Evolutionary conservation across 495 filamentous ascomycete genomes (phyloP).

Genomic region (Acidomyces sp.): DNA sequence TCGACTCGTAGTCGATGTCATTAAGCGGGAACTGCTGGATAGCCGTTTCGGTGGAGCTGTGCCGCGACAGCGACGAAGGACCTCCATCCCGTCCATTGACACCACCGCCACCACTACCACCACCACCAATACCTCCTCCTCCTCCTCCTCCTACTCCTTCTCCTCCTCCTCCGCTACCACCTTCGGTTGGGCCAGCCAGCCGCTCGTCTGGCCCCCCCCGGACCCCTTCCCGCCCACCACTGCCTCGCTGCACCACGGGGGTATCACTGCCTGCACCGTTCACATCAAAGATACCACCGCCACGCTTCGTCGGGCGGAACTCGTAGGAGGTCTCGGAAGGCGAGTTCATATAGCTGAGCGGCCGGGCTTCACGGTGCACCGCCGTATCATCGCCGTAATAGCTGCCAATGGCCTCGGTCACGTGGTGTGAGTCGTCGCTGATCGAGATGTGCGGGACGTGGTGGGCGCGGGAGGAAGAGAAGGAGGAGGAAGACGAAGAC

Average conservation of each 20-base stretch:
- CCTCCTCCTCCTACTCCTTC: slow-evolving; percentile 16
- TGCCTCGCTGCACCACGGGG: too few relatives aligned
- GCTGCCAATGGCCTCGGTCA: slow-evolving; percentile 92
- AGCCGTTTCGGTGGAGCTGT: slow-evolving; percentile 51
- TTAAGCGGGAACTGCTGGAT: slow-evolving; percentile 70
- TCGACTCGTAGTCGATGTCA: slow-evolving; percentile 82
- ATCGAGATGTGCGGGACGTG: slow-evolving; percentile 57
- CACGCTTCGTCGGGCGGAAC: slow-evolving; percentile 21
- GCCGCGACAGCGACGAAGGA: slow-evolving; percentile 37
- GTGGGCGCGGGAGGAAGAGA: too few relatives aligned
- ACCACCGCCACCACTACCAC: neutral
- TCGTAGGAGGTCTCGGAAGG: slow-evolving; percentile 29
- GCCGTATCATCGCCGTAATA: slow-evolving; percentile 68
- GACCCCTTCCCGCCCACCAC: slow-evolving; percentile 16
- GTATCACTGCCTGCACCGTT: neutral
- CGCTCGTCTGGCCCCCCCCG: slow-evolving; percentile 20
- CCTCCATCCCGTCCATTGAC: slow-evolving; percentile 1
- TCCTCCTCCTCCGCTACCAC: slow-evolving; percentile 15
- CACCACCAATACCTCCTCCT: slow-evolving; percentile 4
- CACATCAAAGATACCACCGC: slow-evolving; percentile 29
- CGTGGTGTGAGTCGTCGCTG: slow-evolving; percentile 80
- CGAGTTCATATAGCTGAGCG: slow-evolving; percentile 51
- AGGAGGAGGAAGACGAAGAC: too few relatives aligned
- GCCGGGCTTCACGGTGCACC: slow-evolving; percentile 37
- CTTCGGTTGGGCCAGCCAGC: slow-evolving; percentile 10